Percentiles rank a stretch among this genome's conserved stretches.
Evolutionary conservation across 352 stramenopile genomes (phyloP).

Genomic region (Globisporangium recalcitrans): DNA sequence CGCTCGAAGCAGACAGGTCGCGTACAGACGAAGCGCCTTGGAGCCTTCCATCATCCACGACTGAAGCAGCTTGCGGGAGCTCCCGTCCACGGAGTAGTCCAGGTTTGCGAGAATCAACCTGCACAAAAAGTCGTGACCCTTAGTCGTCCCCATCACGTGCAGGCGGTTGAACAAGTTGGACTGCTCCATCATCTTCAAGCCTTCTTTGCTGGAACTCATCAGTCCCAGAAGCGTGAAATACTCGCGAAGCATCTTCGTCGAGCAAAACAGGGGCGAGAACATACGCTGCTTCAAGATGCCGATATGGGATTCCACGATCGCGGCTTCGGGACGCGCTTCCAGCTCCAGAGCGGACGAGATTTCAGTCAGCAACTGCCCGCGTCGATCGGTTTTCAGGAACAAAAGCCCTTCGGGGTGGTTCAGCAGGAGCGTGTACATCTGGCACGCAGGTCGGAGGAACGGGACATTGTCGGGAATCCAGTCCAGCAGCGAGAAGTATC

Average conservation of each 20-base stretch:
- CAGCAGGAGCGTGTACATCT: slow-evolving; percentile 87
- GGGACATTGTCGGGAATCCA: slow-evolving; percentile 89
- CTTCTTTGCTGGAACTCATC: slow-evolving; percentile 88
- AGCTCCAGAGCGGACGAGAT: slow-evolving; percentile 82
- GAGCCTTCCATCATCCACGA: slow-evolving; percentile 87
- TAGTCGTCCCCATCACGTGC: slow-evolving; percentile 83
- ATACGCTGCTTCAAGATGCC: slow-evolving; percentile 82
- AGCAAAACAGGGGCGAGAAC: slow-evolving; percentile 86
- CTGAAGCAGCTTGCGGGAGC: slow-evolving; percentile 80
- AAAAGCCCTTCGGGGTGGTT: slow-evolving; percentile 83
- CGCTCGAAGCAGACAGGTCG: slow-evolving; percentile 77
- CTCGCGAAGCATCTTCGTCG: slow-evolving; percentile 81
- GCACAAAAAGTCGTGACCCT: slow-evolving; percentile 87
- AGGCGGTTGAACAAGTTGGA: slow-evolving; percentile 86
- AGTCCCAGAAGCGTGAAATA: slow-evolving; percentile 86
- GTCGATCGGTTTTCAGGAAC: slow-evolving; percentile 84
- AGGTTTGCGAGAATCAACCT: slow-evolving; percentile 84
- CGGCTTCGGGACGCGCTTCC: slow-evolving; percentile 77
- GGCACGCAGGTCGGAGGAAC: slow-evolving; percentile 81
- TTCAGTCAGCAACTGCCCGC: slow-evolving; percentile 78
- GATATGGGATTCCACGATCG: slow-evolving; percentile 87
- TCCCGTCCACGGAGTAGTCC: slow-evolving; percentile 86
- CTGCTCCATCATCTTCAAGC: slow-evolving; percentile 89
- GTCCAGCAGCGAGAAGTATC: slow-evolving; percentile 84
- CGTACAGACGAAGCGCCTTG: slow-evolving; percentile 78